A percentile compares a stretch with the other conserved stretches of the same genome.
Conservation (phyloP, 306 rosid genomes). For the Fragaria nilgerrensis region DNA sequence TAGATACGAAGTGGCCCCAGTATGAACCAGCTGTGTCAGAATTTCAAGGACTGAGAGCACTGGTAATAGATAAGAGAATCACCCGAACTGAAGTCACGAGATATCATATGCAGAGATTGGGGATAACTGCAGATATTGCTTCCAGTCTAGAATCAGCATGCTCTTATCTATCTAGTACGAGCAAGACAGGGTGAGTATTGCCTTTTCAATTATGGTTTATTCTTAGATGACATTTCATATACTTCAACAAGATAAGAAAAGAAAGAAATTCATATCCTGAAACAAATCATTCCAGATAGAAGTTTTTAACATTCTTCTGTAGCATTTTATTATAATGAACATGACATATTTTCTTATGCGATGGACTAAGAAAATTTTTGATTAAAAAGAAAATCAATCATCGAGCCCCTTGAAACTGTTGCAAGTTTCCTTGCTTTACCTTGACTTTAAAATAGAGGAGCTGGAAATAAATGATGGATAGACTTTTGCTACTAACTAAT, state of each 20-base stretch:
- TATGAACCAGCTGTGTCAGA: constrained; percentile 44
- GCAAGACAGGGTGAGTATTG: constrained; percentile 47
- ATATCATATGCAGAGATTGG: constrained; percentile 77
- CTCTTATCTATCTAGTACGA: constrained; percentile 45
- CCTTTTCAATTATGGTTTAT: neutral
- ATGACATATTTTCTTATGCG: too few species aligned
- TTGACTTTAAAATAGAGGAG: neutral
- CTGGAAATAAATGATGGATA: neutral
- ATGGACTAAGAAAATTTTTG: too few species aligned
- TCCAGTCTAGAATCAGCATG: constrained; percentile 49
- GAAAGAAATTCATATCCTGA: neutral
- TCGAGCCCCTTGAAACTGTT: neutral
- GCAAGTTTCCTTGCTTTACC: neutral
- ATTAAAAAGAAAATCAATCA: neutral
- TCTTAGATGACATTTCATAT: neutral
- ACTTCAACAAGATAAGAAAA: neutral
- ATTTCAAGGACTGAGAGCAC: constrained; percentile 63
- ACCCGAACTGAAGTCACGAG: constrained; percentile 77
- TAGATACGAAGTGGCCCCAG: constrained; percentile 51
- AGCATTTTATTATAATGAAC: neutral
- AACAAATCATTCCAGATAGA: neutral
- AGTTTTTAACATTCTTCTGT: neutral
- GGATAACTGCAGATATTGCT: constrained; percentile 64
- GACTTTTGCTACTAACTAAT: neutral
- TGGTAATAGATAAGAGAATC: constrained; percentile 64